Evolutionary conservation across 2,329 filamentous ascomycete species (phyloP).

Genomic region (Zymoseptoria brevis): DNA sequence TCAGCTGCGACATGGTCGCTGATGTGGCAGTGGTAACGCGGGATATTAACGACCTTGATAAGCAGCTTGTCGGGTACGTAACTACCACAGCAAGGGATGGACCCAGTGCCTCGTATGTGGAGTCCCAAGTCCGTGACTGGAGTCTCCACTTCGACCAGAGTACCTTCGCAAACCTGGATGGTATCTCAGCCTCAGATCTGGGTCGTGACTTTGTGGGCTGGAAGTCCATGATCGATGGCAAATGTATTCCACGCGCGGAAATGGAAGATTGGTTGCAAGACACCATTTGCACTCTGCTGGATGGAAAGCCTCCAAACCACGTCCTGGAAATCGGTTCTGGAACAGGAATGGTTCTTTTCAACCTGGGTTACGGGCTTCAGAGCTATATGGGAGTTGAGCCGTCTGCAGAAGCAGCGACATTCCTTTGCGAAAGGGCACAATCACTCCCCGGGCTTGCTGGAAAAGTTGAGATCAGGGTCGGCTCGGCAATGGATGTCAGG

Average conservation of each 20-base stretch:
- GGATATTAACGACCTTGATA: too few species aligned
- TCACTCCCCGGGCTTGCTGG: constrained; percentile 1
- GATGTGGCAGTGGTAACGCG: constrained; percentile 5
- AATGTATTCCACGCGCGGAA: constrained; percentile 1
- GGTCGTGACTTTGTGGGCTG: constrained; percentile 11
- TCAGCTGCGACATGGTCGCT: constrained; percentile 1
- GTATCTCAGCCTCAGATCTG: not conserved
- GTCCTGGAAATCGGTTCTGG: constrained; percentile 12
- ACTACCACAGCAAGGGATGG: too few species aligned
- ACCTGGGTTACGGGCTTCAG: constrained; percentile 4
- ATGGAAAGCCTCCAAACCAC: constrained; percentile 9
- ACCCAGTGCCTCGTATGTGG: too few species aligned
- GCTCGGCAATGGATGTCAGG: constrained; percentile 6
- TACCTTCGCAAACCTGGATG: constrained; percentile 1
- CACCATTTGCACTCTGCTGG: constrained; percentile 11
- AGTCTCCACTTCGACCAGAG: constrained; percentile 3
- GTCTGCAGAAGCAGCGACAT: not conserved
- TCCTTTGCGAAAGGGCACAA: not conserved
- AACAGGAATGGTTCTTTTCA: constrained; percentile 12
- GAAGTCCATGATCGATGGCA: constrained; percentile 10
- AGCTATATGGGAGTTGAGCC: constrained; percentile 5
- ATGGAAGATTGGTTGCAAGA: constrained; percentile 13
- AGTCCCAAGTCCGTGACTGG: constrained; percentile 3
- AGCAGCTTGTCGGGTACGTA: too few species aligned
- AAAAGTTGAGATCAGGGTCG: constrained; percentile 3